Evolutionary conservation across 2,329 filamentous ascomycete genomes (phyloP).

Genomic region (Ceratocystis ficicola): DNA sequence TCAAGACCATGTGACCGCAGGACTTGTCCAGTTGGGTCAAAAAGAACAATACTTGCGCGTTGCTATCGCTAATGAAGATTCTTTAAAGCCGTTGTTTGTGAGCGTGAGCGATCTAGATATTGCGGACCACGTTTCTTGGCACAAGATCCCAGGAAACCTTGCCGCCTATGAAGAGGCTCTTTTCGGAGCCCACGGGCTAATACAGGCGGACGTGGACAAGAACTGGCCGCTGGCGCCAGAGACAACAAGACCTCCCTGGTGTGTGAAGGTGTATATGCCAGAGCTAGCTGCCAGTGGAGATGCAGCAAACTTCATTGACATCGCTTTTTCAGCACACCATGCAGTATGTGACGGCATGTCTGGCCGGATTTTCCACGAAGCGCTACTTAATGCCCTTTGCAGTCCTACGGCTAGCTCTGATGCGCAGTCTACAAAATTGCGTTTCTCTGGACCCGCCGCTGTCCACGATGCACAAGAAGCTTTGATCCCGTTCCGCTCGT

Average conservation of each 20-base stretch:
- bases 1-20: background rate
- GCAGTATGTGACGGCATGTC: conserved; percentile 41
- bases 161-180: conserved; percentile 28
- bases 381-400: conserved; percentile 36
- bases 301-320: conserved; percentile 28
- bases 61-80: conserved; percentile 37
- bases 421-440: conserved; percentile 25
- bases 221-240: conserved; percentile 32
- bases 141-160: conserved; percentile 24
- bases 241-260: conserved; percentile 36
- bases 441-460: conserved; percentile 27
- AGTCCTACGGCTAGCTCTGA: conserved; percentile 1
- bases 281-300: background rate
- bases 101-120: conserved; percentile 35
- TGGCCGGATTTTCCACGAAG: conserved; percentile 38
- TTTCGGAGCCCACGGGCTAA: background rate
- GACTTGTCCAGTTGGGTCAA: background rate
- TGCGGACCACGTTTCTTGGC: conserved; percentile 33
- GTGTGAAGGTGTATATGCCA: conserved; percentile 31
- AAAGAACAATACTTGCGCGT: conserved; percentile 34
- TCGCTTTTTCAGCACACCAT: conserved; percentile 42
- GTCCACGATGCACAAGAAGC: conserved; percentile 34
- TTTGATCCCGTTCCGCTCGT: conserved; percentile 32
- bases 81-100: conserved; percentile 35
- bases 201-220: conserved; percentile 29